A percentile compares a stretch with the other conserved stretches of the same genome.
Evolutionary conservation across 768 basidiomycete genomes (phyloP).

Genomic region (Holtermannia corniformis): DNA sequence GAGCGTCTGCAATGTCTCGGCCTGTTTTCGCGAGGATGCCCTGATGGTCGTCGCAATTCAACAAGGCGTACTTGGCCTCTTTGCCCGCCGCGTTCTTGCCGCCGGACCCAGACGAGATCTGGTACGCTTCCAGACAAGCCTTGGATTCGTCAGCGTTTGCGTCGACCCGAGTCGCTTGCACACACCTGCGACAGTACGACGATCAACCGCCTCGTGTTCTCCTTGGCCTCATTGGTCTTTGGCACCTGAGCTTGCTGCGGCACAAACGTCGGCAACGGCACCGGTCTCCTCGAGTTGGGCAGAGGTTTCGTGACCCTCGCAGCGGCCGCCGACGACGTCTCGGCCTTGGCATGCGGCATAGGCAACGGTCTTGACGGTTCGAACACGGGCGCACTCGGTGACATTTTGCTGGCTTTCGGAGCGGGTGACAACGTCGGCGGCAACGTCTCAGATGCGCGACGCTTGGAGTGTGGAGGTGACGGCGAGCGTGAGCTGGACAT

Average conservation of each 20-base stretch:
- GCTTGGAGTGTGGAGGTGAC: constrained; percentile 16
- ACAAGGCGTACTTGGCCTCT: constrained; percentile 88
- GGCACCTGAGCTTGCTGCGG: constrained; percentile 73
- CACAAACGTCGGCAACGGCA: constrained; percentile 40
- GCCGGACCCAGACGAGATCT: constrained; percentile 56
- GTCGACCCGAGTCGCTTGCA: too few species aligned
- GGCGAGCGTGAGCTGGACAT: background rate
- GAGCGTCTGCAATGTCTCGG: constrained; percentile 95
- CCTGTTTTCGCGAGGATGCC: constrained; percentile 96
- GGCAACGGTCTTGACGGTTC: constrained; percentile 19
- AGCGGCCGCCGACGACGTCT: constrained; percentile 1
- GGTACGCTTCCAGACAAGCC: constrained; percentile 92
- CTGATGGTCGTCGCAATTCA: constrained; percentile 99
- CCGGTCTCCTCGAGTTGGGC: constrained; percentile 17
- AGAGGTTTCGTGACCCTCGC: constrained; percentile 29
- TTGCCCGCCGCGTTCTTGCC: constrained; percentile 48
- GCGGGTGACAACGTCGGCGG: constrained; percentile 3
- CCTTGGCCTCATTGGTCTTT: constrained; percentile 44
- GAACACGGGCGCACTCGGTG: constrained; percentile 29
- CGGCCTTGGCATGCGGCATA: background rate
- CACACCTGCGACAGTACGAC: constrained; percentile 58
- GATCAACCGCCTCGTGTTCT: constrained; percentile 57
- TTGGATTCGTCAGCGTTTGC: constrained; percentile 48
- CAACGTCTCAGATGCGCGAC: constrained; percentile 11
- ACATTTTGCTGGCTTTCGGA: constrained; percentile 30